A percentile compares a stretch with the other conserved stretches of the same genome.
Evolutionary conservation across 1,139 yeast species (phyloP).

Genomic region (Yamadazyma dushanensis): DNA sequence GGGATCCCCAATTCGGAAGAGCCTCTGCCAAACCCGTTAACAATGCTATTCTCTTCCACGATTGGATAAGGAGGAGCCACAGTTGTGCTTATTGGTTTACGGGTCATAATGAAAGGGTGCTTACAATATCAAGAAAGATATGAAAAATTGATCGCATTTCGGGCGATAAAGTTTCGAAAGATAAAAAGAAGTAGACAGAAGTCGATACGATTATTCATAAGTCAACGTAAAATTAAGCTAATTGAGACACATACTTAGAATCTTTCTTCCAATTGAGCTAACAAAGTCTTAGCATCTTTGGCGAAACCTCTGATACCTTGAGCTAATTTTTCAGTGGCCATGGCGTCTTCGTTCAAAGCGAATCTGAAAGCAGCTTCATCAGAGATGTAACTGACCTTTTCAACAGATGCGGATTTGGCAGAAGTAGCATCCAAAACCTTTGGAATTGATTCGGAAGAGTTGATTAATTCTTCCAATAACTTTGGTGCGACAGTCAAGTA

Average conservation of each 20-base stretch:
- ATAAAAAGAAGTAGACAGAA: too few species aligned
- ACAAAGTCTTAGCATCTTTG: slow-evolving; percentile 87
- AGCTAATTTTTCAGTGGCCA: slow-evolving; percentile 97
- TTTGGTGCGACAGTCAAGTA: slow-evolving; percentile 94
- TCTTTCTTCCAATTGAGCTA: slow-evolving; percentile 74
- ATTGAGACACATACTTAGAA: slow-evolving; percentile 34
- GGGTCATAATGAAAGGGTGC: slow-evolving; percentile 3
- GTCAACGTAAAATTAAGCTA: not conserved
- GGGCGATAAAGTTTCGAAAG: too few species aligned
- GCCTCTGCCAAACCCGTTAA: slow-evolving; percentile 95
- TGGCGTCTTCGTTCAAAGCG: slow-evolving; percentile 90
- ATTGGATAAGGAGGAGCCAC: slow-evolving; percentile 65
- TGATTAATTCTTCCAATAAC: slow-evolving; percentile 84
- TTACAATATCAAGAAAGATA: not conserved
- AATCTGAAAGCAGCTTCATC: slow-evolving; percentile 92
- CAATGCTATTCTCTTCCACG: slow-evolving; percentile 52
- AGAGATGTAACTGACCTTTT: slow-evolving; percentile 78
- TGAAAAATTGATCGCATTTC: too few species aligned
- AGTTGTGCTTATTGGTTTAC: slow-evolving; percentile 27
- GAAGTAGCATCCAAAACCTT: slow-evolving; percentile 69
- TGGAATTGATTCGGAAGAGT: slow-evolving; percentile 79
- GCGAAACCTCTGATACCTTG: slow-evolving; percentile 98
- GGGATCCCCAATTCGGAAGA: slow-evolving; percentile 92
- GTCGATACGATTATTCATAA: too few species aligned
- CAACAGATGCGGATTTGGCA: slow-evolving; percentile 49